Evolutionary conservation across 345 rosid species (phyloP), one percentile per base, ranked within the genome.

Genomic region (Kandelia obovata): DNA sequence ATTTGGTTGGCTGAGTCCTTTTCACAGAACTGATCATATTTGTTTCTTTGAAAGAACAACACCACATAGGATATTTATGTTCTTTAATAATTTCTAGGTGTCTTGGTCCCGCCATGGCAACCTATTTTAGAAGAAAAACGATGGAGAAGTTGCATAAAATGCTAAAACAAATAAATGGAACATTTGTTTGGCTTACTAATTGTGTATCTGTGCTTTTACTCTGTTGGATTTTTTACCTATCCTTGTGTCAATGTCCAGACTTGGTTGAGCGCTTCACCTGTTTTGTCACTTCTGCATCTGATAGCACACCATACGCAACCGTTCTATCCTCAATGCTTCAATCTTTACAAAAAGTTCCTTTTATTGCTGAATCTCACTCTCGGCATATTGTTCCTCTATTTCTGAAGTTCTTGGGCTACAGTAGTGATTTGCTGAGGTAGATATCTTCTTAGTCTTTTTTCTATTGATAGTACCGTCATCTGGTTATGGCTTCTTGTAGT

Each of bases 361-460:
- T 73, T 76, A 72, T 86, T 75, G 83, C 79, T 56, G 93, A 95
- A 77, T 79, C 96, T 63, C 87, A 69, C 55, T 91, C 96, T 67
- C 84, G 88, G 53, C 90, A 85, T 68, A 66, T 95, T 71, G 73
- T 88, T 51, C 87, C 96, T 65, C 69, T 90, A 69, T 87, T 95
- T 75, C 73, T 95, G 74, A 80, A 80, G 67, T 95, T 89, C 82
- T 73, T 95, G 83, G 99, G 97, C 65, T 95, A 92, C 75, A 71
- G 79, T 62, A 58, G 26, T 32, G 78, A 83, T 71, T 69, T 79
- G 71, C 62, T 65, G 63, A 86, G 98, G 98, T 93, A 79, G 72
- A 52, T 34, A 49, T 13, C 6, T 27, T 20, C 26, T 23, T 20
- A 16, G 26, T 11, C 30, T 28, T 46, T 56, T 62, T 43, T 34